A percentile compares a stretch with the other conserved stretches of the same genome.
Conservation (phyloP, 2,329 filamentous ascomycete genomes). For the Alternaria panax region DNA sequence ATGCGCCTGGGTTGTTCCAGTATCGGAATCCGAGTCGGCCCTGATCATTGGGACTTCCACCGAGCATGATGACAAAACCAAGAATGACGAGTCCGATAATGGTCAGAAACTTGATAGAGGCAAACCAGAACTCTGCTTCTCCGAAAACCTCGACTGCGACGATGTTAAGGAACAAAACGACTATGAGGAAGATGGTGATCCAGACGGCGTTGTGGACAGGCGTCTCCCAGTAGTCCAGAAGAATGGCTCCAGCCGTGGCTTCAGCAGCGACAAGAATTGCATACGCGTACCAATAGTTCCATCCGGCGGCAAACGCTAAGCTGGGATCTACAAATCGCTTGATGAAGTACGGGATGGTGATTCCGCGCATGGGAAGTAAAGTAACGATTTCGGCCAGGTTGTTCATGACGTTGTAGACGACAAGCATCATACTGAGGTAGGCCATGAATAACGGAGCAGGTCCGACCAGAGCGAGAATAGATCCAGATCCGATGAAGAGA, state of each 20-base stretch:
- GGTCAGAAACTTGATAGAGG: slow-evolving; percentile 57
- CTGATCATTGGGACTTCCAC: slow-evolving; percentile 46
- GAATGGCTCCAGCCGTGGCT: slow-evolving; percentile 43
- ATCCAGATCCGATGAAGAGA: slow-evolving; percentile 47
- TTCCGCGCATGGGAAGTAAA: slow-evolving; percentile 50
- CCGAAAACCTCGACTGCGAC: slow-evolving; percentile 49
- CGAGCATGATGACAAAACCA: slow-evolving; percentile 48
- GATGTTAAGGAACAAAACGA: slow-evolving; percentile 47
- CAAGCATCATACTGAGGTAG: slow-evolving; percentile 49
- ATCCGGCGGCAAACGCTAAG: slow-evolving; percentile 46
- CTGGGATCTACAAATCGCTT: slow-evolving; percentile 58
- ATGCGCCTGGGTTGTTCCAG: slow-evolving; percentile 71
- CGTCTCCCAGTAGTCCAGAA: slow-evolving; percentile 47
- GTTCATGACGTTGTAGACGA: slow-evolving; percentile 52
- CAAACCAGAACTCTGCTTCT: slow-evolving; percentile 62
- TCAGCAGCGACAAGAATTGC: slow-evolving; percentile 47
- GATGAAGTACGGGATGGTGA: slow-evolving; percentile 50
- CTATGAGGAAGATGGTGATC: slow-evolving; percentile 48
- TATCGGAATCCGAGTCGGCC: slow-evolving; percentile 66
- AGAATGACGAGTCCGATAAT: slow-evolving; percentile 48
- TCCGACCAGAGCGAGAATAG: slow-evolving; percentile 42
- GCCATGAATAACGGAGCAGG: slow-evolving; percentile 49
- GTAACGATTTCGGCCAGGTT: slow-evolving; percentile 52
- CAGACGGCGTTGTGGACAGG: slow-evolving; percentile 44
- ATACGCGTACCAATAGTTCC: slow-evolving; percentile 42